Evolutionary conservation across 2,329 filamentous ascomycete species (phyloP), one percentile per base, ranked within the genome.

Genomic region (Stromatinia cepivora): DNA sequence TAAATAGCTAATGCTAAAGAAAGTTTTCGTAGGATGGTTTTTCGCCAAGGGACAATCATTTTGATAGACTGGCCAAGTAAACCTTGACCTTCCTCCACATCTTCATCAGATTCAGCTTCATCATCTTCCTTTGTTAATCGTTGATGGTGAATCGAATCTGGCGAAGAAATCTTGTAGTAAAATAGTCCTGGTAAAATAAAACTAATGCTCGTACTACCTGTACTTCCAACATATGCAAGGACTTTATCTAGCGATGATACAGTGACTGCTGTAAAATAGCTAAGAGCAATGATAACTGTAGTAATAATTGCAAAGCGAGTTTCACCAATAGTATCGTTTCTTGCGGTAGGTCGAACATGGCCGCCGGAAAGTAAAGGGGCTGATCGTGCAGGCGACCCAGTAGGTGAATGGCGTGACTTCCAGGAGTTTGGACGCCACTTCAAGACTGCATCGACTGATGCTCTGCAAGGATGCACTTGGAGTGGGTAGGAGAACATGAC

Each of bases 131-230:
- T 98, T 72, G 93, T 83, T 13, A 98, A 83, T 20, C 91, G 88
- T 78, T 97, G 94, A 75, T 97, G 93, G 72, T 94, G 88, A 39
- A 90, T 86, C 57, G 92, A 94, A 68, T 97, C 91, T 0, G 95
- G 95, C 34, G 92, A 89, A 17, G 93, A 96, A 71, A 99, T 98
- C 81, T 98, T 98, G 82, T 98, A 99, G 81, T 98, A 99, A 80
- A 99, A 99, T 5, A 99, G 81, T 0, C 95, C 95, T 0, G 95
- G 95, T 0, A 99, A 85, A 73, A 99, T 98, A 79, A 99, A 99
- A 71, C 92, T 97, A 76, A 99, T 99, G 71, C 92, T 93, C 0
- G 95, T 99, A 65, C 91, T 94, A 66, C 95, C 95, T 0, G 95
- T 99, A 75, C 91, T 93, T 50, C 95, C 95, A 15, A 99, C 95